Evolutionary conservation across 2,329 filamentous ascomycete species (phyloP).

Genomic region (Neonectria neomacrospora): DNA sequence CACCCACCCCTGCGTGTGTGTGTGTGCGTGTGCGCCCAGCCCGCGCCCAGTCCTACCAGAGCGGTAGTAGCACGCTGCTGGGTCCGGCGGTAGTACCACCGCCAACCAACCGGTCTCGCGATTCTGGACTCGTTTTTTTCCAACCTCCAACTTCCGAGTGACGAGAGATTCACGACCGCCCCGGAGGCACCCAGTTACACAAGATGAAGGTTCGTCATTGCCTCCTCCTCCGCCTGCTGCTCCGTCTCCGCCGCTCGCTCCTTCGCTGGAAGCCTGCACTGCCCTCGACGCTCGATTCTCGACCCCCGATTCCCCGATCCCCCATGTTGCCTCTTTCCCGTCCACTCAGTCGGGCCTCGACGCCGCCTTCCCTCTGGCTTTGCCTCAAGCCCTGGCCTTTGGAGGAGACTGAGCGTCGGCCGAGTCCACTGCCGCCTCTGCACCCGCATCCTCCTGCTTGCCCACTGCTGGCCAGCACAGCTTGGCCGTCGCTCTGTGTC

Average conservation of each 20-base stretch:
- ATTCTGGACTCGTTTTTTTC: constrained; percentile 39
- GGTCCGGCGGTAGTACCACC: constrained; percentile 33
- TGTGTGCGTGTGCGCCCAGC: constrained; percentile 19
- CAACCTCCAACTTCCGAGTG: constrained; percentile 35
- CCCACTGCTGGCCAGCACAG: constrained; percentile 24
- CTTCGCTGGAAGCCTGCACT: constrained; percentile 25
- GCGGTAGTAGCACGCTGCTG: constrained; percentile 36
- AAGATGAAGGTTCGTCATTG: constrained; percentile 52
- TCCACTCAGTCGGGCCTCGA: constrained; percentile 7
- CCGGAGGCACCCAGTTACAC: constrained; percentile 47
- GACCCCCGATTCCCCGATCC: constrained; percentile 12
- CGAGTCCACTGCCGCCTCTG: background rate
- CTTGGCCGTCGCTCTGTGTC: constrained; percentile 29
- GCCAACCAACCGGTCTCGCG: constrained; percentile 35
- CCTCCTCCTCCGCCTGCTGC: constrained; percentile 24
- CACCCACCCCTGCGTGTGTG: constrained; percentile 24
- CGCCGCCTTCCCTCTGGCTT: constrained; percentile 11
- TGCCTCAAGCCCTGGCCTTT: background rate
- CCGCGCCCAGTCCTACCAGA: constrained; percentile 25
- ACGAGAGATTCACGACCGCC: constrained; percentile 43
- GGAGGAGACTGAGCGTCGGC: constrained; percentile 3
- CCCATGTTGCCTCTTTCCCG: constrained; percentile 3
- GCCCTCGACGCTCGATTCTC: constrained; percentile 17
- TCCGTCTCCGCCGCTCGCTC: constrained; percentile 22
- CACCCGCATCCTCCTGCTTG: constrained; percentile 19